phyloP scores from a whole-genome alignment of 2,329 filamentous ascomycete species.

The Trichophaea hybrida region DNA sequence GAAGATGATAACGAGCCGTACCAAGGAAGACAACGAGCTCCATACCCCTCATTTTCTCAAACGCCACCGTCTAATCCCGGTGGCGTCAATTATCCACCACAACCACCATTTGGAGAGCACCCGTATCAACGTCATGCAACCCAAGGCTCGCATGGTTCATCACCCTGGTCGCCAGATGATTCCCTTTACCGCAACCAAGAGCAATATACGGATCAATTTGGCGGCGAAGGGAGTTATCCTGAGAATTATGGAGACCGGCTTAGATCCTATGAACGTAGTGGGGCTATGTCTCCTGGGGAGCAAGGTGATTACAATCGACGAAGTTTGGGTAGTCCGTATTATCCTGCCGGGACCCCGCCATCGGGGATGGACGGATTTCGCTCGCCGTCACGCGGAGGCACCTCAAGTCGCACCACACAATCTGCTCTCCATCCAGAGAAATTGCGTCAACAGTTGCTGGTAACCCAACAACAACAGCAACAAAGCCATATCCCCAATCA shows the following conservation, averaged over 20 bases:
- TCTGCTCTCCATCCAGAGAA: slow-evolving; percentile 37
- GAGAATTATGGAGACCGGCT: slow-evolving; percentile 14
- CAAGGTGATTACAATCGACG: slow-evolving; percentile 32
- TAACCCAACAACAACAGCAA: slow-evolving; percentile 19
- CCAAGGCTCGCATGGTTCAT: slow-evolving; percentile 4
- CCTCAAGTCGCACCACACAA: slow-evolving; percentile 32
- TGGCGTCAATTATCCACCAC: slow-evolving; percentile 21
- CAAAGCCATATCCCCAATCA: slow-evolving; percentile 11
- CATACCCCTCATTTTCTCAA: slow-evolving; percentile 16
- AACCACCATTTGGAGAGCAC: slow-evolving; percentile 26
- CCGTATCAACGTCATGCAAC: slow-evolving; percentile 15
- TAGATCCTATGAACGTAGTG: slow-evolving; percentile 27
- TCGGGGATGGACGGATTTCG: slow-evolving; percentile 31
- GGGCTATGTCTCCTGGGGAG: slow-evolving; percentile 34
- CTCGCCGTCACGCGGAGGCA: slow-evolving; percentile 32
- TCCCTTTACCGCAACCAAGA: slow-evolving; percentile 32
- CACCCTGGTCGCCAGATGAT: slow-evolving; percentile 27
- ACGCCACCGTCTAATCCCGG: slow-evolving; percentile 11
- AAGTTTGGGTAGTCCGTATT: slow-evolving; percentile 35
- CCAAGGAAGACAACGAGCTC: slow-evolving; percentile 9
- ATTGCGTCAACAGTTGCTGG: slow-evolving; percentile 36
- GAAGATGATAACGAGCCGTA: slow-evolving; percentile 23
- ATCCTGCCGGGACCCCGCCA: slow-evolving; percentile 36
- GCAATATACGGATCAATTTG: slow-evolving; percentile 14
- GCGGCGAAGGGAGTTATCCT: slow-evolving; percentile 7